Evolutionary conservation across 768 basidiomycete genomes (phyloP), one percentile per base, ranked within the genome.

Genomic region (Boletus subcaerulescens): DNA sequence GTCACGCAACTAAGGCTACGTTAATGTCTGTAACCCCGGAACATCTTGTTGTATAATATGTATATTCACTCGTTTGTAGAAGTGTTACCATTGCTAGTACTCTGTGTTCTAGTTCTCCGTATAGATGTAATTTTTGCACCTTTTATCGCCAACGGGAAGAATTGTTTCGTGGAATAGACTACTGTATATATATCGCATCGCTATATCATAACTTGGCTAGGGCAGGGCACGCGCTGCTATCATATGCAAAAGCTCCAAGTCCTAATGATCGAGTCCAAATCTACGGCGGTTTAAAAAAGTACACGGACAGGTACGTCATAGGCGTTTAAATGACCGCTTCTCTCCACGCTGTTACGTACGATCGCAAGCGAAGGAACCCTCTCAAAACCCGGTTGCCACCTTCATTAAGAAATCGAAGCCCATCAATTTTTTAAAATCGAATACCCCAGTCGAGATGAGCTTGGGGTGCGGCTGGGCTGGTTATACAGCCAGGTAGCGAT

Each of bases 401-500:
- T 22, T 39, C 39, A 24, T 45, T 32, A 35, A 52, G 42, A 22
- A 45, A 39, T 18, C 24, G 12, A 35, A 35, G n/a, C n/a, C 22
- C 36, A 43, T 61, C 52, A 60, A 4, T 52, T 62, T 48, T 71
- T 71, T 46, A 63, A 58, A 12, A 65, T 62, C 33, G 64, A 58
- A 59, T 71, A 73, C 35, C 61, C 57, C 12, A 63, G 39, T 39
- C 70, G 64, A 40, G 66, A 61, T 5, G 68, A 29, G 68, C 49
- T 72, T 65, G 51, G 75, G 68, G 40, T 76, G 22, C 69, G 71
- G 48, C 39, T 60, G 20, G 70, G 91, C 57, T 87, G 85, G 68
- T 95, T 96, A 75, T 97, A 98, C 56, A 95, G 76, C 85, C 89
- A 94, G 3, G 95, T 98, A 14, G 93, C 89, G 54, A 83, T 79